phyloP scores from a whole-genome alignment of 2,329 filamentous ascomycete genomes.

The Seiridium unicorne region DNA sequence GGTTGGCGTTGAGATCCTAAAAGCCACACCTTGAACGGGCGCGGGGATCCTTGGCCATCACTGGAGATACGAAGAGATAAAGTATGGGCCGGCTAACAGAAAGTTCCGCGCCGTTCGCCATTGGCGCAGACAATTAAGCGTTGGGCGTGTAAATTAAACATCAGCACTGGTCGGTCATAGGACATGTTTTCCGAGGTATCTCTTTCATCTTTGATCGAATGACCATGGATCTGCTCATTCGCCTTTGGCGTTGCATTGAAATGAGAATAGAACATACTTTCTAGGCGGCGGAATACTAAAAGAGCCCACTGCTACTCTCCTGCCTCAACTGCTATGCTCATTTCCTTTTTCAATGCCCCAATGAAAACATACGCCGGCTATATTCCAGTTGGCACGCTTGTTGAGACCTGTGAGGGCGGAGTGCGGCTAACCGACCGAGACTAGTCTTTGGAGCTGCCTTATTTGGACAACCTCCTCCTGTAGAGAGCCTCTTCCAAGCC shows the following conservation, averaged over 20 bases:
- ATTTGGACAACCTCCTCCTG: neutral
- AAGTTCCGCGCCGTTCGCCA: neutral
- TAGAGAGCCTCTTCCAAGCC: neutral
- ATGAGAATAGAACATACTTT: neutral
- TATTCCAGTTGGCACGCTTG: neutral
- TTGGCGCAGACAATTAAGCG: too few species aligned
- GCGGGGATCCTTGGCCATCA: neutral
- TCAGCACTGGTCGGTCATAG: neutral
- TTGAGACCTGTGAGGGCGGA: neutral
- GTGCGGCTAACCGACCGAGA: neutral
- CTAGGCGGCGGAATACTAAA: neutral
- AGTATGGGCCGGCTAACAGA: neutral
- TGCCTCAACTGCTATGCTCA: slow-evolving; percentile 4
- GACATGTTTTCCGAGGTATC: too few species aligned
- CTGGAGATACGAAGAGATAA: neutral
- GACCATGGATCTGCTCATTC: neutral
- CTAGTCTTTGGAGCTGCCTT: neutral
- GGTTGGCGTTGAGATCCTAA: neutral
- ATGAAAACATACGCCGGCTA: neutral
- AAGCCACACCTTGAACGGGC: neutral
- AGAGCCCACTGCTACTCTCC: neutral
- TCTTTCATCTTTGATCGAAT: neutral
- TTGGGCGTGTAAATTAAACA: too few species aligned
- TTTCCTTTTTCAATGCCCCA: neutral
- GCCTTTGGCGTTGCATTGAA: neutral